Evolutionary conservation across 1,139 yeast species (phyloP), one percentile per base, ranked within the genome.

Genomic region (Candida labiduridarum): DNA sequence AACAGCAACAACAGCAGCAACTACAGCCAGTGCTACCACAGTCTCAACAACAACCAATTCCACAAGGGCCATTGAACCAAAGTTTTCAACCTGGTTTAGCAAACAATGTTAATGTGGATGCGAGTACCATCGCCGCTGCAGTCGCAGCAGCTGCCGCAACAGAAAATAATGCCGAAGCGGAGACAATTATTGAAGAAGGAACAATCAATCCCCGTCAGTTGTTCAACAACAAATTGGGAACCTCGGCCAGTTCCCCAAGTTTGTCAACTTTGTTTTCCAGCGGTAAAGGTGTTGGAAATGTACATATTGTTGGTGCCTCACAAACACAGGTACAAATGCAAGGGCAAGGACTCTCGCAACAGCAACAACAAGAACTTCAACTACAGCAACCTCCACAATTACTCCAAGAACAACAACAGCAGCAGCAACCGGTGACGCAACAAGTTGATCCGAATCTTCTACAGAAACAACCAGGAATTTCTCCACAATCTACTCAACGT

Each of bases 171-270:
- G 45, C 51, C 40, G 46, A 45, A 22, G 49, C 48, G 33, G 45
- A 45, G 10, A 36, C 41, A 36, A 42, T 31, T 45, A 46, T 45
- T n/a, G 51, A 51, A 44, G 67, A 65, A 45, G 58, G 65, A 41
- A 71, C 76, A 7, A 67, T 72, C 40, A 69, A 72, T 52, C 77
- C 77, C 3, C 61, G 66, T 38, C 70, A 71, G 49, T 57, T 71
- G 22, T 59, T 69, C 36, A 58, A 56, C n/a, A 47, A 49, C 29
- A 55, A 49, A 41, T 48, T 55, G 22, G 50, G 57, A 11, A 56
- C 56, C 19, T 53, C 60, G 14, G 54, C 54, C 46, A 56, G 58
- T 19, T 56, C 60, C 4, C 60, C 60, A 4, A 55, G 53, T 29
- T 55, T 56, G 29, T 45, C 57, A 3, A 49, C 56, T 5, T 34